phyloP scores from a whole-genome alignment of 1,284 basidiomycete genomes.

The Cryptococcus sp. region DNA sequence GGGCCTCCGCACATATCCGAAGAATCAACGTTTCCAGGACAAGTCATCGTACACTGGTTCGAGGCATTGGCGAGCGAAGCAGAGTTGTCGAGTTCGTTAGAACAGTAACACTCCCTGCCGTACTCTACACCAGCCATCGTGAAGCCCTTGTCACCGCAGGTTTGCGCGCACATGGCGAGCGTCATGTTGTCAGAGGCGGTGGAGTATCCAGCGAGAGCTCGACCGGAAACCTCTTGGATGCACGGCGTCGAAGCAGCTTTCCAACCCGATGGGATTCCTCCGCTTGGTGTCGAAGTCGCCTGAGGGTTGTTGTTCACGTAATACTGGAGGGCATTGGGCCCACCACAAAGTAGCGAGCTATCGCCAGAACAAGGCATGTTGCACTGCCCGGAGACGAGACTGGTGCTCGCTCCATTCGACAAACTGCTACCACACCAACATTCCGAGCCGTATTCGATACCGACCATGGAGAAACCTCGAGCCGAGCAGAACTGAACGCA shows the following conservation, averaged over 20 bases:
- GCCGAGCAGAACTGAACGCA: slow-evolving; percentile 9
- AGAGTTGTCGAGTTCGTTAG: slow-evolving; percentile 6
- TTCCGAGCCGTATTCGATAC: slow-evolving; percentile 10
- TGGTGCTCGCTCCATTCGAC: background rate
- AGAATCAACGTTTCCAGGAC: slow-evolving; percentile 19
- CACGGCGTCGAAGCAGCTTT: background rate
- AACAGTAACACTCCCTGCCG: slow-evolving; percentile 27
- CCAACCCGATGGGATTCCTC: background rate
- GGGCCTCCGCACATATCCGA: slow-evolving; percentile 5
- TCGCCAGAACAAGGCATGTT: slow-evolving; percentile 12
- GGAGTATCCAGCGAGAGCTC: slow-evolving; percentile 1
- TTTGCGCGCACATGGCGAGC: slow-evolving; percentile 19
- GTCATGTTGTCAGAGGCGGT: slow-evolving; percentile 13
- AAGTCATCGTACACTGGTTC: slow-evolving; percentile 19
- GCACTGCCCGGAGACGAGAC: slow-evolving; percentile 5
- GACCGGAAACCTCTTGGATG: slow-evolving; percentile 8
- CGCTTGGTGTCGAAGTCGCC: background rate
- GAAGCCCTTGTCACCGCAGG: slow-evolving; percentile 3
- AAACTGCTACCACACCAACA: slow-evolving; percentile 3
- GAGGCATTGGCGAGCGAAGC: background rate
- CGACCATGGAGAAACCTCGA: slow-evolving; percentile 4
- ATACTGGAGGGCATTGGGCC: background rate
- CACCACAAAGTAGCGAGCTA: slow-evolving; percentile 9
- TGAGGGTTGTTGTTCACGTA: slow-evolving; percentile 29
- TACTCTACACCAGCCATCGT: slow-evolving; percentile 15